Evolutionary conservation across 805 yeast species (phyloP), one percentile per base, ranked within the genome.

Genomic region (Hanseniaspora opuntiae): DNA sequence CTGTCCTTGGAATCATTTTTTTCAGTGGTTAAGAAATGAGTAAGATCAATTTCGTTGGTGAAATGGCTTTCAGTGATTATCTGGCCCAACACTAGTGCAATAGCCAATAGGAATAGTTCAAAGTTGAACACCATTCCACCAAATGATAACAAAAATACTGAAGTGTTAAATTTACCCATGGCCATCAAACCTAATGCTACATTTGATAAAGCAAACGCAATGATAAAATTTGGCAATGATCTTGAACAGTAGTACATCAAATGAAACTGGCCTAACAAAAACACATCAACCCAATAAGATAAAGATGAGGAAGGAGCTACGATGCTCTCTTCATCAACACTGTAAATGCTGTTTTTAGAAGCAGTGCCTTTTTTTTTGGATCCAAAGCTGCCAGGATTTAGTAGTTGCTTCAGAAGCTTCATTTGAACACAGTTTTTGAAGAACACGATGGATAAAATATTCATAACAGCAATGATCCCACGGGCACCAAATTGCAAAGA

Each of bases 181-280:
- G 86, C 58, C 16, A 79, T 59, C 60, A 70, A 71, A 4, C 78
- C 70, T 42, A 83, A 58, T 0, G 84, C 83, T 45, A 68, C 60
- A 53, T 77, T 76, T 4, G 82, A 81, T 37, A 86, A 61, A 3
- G 97, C 96, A 52, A 90, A 69, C 2, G 84, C 88, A 16, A 77
- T 63, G 55, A 89, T 69, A 59, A 83, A 84, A 66, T 90, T 90
- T n/a, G 97, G 96, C 55, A 90, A 71, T 0, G 95, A 79, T 59
- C 97, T 73, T 2, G 95, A 74, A n/a, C 85, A 72, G 63, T 90
- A 90, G 68, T 72, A 90, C 56, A 82, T 67, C 19, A 86, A 57
- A 63, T 90, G 97, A 68, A 89, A 90, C 63, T 88, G 93, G 9
- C 84, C 65, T 54, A 76, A 66, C 39, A 74, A 71, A 54, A 88